Conservation (phyloP, 352 stramenopile species). For the Phytophthora foliorum region DNA sequence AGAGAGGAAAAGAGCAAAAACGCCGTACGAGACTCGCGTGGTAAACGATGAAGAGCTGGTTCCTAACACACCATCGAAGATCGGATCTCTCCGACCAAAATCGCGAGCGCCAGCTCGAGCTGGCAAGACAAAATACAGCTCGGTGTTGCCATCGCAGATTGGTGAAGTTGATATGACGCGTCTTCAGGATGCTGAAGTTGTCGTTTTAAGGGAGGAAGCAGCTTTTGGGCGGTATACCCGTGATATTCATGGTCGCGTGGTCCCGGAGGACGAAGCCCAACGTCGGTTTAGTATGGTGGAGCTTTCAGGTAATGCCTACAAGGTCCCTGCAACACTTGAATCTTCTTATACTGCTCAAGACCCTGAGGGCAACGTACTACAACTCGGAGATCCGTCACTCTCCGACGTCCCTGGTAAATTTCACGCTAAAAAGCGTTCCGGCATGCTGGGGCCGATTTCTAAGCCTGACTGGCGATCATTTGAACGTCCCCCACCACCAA, state of each 20-base stretch:
- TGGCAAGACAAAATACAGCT: constrained; percentile 29
- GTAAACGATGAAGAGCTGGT: constrained; percentile 89
- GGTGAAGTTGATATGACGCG: constrained; percentile 88
- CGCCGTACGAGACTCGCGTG: constrained; percentile 86
- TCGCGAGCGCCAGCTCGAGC: constrained; percentile 9
- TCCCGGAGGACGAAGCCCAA: constrained; percentile 70
- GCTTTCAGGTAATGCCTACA: constrained; percentile 63
- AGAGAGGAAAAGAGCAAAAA: constrained; percentile 72
- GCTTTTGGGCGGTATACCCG: constrained; percentile 68
- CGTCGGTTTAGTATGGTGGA: constrained; percentile 67
- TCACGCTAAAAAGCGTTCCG: constrained; percentile 71
- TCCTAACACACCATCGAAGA: constrained; percentile 30
- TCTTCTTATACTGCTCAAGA: constrained; percentile 22
- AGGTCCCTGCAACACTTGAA: constrained; percentile 22
- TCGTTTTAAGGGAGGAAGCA: constrained; percentile 81
- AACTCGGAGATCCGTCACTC: constrained; percentile 5
- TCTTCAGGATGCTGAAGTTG: constrained; percentile 70
- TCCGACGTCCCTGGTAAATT: constrained; percentile 40
- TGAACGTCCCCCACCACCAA: constrained; percentile 41
- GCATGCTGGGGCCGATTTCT: constrained; percentile 72
- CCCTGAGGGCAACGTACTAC: constrained; percentile 15
- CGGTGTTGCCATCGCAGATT: constrained; percentile 70
- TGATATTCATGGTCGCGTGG: constrained; percentile 73
- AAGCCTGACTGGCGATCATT: constrained; percentile 59
- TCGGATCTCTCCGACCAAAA: constrained; percentile 25